A percentile compares a stretch with the other conserved stretches of the same genome.
Conservation (phyloP, 495 filamentous ascomycete species). For the Aspergillus cristatus region DNA sequence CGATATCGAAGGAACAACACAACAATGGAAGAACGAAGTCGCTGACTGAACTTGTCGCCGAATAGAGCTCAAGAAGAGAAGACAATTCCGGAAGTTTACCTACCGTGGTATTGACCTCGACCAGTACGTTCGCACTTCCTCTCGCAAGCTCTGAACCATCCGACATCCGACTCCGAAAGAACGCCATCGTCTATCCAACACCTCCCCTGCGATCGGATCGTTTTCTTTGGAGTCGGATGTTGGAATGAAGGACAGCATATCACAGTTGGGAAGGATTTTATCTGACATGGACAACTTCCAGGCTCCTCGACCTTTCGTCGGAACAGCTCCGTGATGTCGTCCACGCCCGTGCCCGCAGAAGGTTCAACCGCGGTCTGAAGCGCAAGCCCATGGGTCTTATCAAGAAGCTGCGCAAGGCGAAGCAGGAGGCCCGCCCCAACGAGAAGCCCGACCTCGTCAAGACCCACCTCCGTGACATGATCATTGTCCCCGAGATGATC, state of each 20-base stretch:
- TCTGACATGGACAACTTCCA: constrained; percentile 27
- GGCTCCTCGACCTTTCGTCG: constrained; percentile 95
- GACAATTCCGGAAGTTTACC: constrained; percentile 99
- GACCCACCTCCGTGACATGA: constrained; percentile 99
- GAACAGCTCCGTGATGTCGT: constrained; percentile 99
- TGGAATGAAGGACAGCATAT: background rate
- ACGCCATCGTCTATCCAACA: too few species aligned
- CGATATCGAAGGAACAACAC: background rate
- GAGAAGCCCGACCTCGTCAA: constrained; percentile 99
- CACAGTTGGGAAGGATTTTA: constrained; percentile 22
- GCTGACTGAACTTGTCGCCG: constrained; percentile 33
- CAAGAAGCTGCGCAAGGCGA: constrained; percentile 99
- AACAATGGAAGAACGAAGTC: constrained; percentile 19
- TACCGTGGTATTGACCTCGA: constrained; percentile 99
- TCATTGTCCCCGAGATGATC: constrained; percentile 98
- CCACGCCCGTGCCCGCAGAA: constrained; percentile 93
- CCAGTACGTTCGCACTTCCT: constrained; percentile 60
- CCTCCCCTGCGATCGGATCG: too few species aligned
- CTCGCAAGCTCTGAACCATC: constrained; percentile 27
- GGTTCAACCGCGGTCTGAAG: constrained; percentile 99
- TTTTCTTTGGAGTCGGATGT: constrained; percentile 1
- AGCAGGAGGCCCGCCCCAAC: constrained; percentile 99
- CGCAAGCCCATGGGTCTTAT: constrained; percentile 99
- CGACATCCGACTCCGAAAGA: constrained; percentile 53
- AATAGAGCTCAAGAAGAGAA: constrained; percentile 94